phyloP scores from a whole-genome alignment of 768 basidiomycete species.

The Mrakia blollopis region DNA sequence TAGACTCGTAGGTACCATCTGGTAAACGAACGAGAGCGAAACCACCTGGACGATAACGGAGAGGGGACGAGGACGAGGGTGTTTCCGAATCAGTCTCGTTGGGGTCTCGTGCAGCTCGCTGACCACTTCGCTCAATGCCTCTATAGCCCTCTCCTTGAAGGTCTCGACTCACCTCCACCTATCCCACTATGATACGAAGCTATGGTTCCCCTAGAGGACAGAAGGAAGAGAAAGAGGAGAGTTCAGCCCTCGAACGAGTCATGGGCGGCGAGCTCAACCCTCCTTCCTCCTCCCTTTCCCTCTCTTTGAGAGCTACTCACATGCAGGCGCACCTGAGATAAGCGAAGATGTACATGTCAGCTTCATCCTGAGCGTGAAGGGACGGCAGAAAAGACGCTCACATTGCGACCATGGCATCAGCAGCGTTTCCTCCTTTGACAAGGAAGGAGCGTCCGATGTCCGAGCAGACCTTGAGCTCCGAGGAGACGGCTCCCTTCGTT shows the following conservation, averaged over 20 bases:
- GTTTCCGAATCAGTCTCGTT: background rate
- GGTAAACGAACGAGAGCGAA: constrained; percentile 32
- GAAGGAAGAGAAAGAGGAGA: background rate
- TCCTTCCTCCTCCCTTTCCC: background rate
- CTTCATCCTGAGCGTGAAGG: background rate
- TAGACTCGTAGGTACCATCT: constrained; percentile 18
- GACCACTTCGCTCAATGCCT: no score
- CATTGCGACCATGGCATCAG: constrained; percentile 30
- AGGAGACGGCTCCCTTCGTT: constrained; percentile 12
- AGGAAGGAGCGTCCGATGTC: constrained; percentile 25
- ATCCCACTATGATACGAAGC: constrained; percentile 28
- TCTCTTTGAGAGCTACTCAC: background rate
- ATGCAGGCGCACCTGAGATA: constrained; percentile 1
- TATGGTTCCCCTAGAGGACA: constrained; percentile 18
- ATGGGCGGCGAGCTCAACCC: background rate
- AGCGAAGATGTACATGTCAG: no score
- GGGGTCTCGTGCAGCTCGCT: background rate
- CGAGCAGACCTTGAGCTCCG: constrained; percentile 27
- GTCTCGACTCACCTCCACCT: constrained; percentile 23
- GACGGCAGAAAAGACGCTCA: background rate
- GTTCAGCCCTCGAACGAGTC: background rate
- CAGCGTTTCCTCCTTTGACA: constrained; percentile 25
- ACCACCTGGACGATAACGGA: constrained; percentile 13
- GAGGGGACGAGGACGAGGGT: background rate
- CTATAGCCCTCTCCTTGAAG: no score